A percentile compares a stretch with the other conserved stretches of the same genome.
Evolutionary conservation across 805 yeast species (phyloP).

Genomic region (Pichia membranifaciens): DNA sequence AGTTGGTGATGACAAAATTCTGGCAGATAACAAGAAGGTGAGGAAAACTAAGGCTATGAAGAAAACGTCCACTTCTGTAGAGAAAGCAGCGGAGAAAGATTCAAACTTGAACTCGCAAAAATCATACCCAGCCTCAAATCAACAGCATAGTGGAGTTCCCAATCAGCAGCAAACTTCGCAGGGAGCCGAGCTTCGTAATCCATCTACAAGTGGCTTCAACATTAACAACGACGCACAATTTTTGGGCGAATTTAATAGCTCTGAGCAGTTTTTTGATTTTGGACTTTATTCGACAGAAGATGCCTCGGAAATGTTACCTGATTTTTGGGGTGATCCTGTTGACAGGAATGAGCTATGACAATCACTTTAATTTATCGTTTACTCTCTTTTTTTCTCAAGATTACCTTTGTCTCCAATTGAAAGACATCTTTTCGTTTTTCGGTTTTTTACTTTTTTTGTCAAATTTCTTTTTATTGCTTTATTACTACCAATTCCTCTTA

Average conservation of each 20-base stretch:
- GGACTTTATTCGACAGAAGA: constrained; percentile 31
- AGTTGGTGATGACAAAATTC: background rate
- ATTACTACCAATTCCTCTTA: too few relatives aligned
- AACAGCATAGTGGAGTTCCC: background rate
- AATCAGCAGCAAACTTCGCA: background rate
- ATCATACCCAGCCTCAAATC: background rate
- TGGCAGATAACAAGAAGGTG: background rate
- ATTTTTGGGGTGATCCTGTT: constrained; percentile 39
- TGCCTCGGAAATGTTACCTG: constrained; percentile 19
- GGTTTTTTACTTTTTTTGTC: too few relatives aligned
- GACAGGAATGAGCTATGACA: constrained; percentile 18
- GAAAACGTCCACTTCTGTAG: background rate
- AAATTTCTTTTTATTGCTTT: too few relatives aligned
- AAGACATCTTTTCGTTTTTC: too few relatives aligned
- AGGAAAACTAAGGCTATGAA: background rate
- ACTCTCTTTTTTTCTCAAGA: background rate
- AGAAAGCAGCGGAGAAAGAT: background rate
- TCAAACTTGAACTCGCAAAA: background rate
- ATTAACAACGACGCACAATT: constrained; percentile 36
- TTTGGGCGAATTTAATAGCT: constrained; percentile 27
- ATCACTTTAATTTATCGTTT: background rate
- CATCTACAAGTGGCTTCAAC: background rate
- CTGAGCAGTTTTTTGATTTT: constrained; percentile 32
- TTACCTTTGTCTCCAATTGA: too few relatives aligned
- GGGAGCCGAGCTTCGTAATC: background rate